These are phyloP conservation scores for Anisogramma anomala DNA, from an alignment of 2,329 filamentous ascomycete species.

Conservation along the genomic window DNA sequence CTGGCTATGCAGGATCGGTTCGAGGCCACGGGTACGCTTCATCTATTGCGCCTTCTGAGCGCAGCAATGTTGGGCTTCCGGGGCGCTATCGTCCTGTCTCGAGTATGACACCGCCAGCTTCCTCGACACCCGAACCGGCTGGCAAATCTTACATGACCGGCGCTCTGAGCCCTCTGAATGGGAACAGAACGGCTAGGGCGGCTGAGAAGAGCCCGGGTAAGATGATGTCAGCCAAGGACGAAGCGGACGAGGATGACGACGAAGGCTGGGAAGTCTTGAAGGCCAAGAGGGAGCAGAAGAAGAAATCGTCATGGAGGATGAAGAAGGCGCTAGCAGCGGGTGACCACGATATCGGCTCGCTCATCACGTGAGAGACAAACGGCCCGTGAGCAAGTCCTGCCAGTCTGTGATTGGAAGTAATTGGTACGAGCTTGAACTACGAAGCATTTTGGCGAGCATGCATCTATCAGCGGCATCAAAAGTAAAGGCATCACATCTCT, in stretches of 20 bases:
- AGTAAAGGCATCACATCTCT: slow-evolving; percentile 1
- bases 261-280: slow-evolving; percentile 61
- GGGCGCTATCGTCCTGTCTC: slow-evolving; percentile 86
- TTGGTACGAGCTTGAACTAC: neutral
- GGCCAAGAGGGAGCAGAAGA: slow-evolving; percentile 57
- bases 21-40: slow-evolving; percentile 58
- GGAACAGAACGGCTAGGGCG: slow-evolving; percentile 22
- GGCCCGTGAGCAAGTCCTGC: neutral
- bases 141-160: slow-evolving; percentile 33
- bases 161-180: slow-evolving; percentile 22
- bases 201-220: slow-evolving; percentile 18
- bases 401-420: no score
- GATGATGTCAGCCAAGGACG: slow-evolving; percentile 28
- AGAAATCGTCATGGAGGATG: slow-evolving; percentile 50
- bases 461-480: slow-evolving; percentile 7
- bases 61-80: slow-evolving; percentile 84
- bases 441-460: slow-evolving; percentile 1
- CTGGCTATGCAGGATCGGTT: slow-evolving; percentile 40
- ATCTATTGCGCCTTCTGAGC: slow-evolving; percentile 89
- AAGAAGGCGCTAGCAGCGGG: slow-evolving; percentile 41
- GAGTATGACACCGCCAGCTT: slow-evolving; percentile 34
- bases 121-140: slow-evolving; percentile 19
- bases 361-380: slow-evolving; percentile 10
- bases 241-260: slow-evolving; percentile 51
- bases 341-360: slow-evolving; percentile 28